Conservation (phyloP, 2,329 filamentous ascomycete genomes). For the Fusarium chaquense region DNA sequence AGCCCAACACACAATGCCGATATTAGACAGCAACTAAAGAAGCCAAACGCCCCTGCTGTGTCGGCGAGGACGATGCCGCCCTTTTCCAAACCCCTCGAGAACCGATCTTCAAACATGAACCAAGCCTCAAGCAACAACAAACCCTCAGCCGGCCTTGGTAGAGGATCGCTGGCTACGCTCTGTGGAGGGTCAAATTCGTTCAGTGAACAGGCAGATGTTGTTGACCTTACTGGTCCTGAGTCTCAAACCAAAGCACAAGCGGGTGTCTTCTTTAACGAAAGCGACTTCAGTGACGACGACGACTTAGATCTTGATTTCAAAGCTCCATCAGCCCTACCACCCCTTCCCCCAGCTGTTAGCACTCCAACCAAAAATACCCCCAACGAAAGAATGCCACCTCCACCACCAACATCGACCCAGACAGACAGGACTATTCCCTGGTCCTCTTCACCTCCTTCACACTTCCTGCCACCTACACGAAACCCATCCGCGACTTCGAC, state of each 20-base stretch:
- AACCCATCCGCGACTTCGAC: constrained; percentile 34
- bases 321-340: constrained; percentile 65
- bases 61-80: constrained; percentile 55
- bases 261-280: constrained; percentile 74
- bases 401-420: constrained; percentile 48
- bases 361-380: constrained; percentile 37
- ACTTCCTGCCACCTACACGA: constrained; percentile 56
- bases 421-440: constrained; percentile 67
- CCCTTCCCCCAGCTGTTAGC: constrained; percentile 42
- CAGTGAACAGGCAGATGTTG: constrained; percentile 45
- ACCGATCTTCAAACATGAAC: constrained; percentile 52
- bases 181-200: constrained; percentile 64
- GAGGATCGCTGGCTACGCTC: constrained; percentile 55
- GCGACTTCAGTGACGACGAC: constrained; percentile 89
- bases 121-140: constrained; percentile 35
- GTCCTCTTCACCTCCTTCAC: constrained; percentile 74
- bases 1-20: constrained; percentile 62
- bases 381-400: constrained; percentile 47
- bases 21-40: constrained; percentile 65
- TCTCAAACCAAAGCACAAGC: constrained; percentile 46
- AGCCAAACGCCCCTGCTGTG: constrained; percentile 54
- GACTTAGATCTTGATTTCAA: constrained; percentile 78
- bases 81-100: constrained; percentile 46
- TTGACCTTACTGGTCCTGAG: constrained; percentile 53
- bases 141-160: constrained; percentile 19